phyloP scores from a whole-genome alignment of 192 early-diverging fungal species.

The Coemansia sp. region DNA sequence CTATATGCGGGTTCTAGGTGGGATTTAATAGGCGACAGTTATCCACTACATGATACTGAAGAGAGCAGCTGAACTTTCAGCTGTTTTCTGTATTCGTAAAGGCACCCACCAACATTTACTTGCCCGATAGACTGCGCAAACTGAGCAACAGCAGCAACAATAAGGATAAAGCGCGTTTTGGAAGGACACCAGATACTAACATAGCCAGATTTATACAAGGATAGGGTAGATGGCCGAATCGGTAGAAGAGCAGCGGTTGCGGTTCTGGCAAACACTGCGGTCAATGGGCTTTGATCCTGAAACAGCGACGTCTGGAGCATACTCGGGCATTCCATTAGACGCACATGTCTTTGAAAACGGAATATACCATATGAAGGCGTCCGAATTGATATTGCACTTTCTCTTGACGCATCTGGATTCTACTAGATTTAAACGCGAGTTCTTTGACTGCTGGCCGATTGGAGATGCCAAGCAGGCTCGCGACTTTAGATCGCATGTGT shows the following conservation, averaged over 20 bases:
- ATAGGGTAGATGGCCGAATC: background rate
- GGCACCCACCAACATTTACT: constrained; percentile 23
- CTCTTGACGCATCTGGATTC: constrained; percentile 49
- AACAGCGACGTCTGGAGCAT: constrained; percentile 36
- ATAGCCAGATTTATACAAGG: background rate
- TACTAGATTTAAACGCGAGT: constrained; percentile 31
- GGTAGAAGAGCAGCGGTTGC: constrained; percentile 16
- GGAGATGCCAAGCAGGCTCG: constrained; percentile 55
- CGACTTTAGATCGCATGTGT: constrained; percentile 57
- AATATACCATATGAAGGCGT: constrained; percentile 56
- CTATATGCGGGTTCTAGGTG: background rate
- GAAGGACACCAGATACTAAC: too few relatives aligned
- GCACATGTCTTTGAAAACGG: constrained; percentile 55
- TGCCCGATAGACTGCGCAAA: background rate
- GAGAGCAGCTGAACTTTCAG: background rate
- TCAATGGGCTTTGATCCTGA: constrained; percentile 40
- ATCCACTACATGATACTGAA: background rate
- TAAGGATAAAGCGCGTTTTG: too few relatives aligned
- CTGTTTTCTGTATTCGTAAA: constrained; percentile 21
- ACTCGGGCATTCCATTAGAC: constrained; percentile 51
- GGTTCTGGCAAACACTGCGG: constrained; percentile 40
- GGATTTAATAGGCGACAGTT: background rate
- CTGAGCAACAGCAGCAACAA: too few relatives aligned
- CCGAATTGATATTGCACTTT: constrained; percentile 60
- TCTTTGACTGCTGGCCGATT: constrained; percentile 59